phyloP scores from a whole-genome alignment of 345 rosid genomes.

The Pistacia vera region DNA sequence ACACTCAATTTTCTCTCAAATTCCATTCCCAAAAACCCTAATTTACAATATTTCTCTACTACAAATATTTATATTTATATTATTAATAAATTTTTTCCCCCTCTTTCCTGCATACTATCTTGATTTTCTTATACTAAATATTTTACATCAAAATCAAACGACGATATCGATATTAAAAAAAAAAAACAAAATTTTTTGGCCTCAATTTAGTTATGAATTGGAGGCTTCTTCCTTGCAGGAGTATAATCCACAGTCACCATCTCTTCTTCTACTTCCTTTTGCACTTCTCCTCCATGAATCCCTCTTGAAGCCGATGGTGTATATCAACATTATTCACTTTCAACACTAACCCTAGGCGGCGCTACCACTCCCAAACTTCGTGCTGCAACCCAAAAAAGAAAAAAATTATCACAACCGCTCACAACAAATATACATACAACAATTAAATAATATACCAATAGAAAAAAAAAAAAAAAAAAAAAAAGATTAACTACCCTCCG shows the following conservation, averaged over 20 bases:
- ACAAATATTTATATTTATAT: too few species aligned
- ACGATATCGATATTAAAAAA: too few species aligned
- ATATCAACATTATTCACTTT: not conserved
- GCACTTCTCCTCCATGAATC: conserved; percentile 5
- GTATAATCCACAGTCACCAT: conserved; percentile 54
- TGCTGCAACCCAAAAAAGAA: conserved; percentile 31
- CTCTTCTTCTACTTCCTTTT: conserved; percentile 27
- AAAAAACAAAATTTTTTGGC: too few species aligned
- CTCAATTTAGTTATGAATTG: conserved; percentile 53
- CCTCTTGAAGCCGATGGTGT: conserved; percentile 7
- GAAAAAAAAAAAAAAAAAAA: not conserved
- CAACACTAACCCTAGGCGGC: conserved; percentile 7
- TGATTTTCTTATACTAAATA: not conserved
- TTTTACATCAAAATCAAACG: not conserved
- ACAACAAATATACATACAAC: not conserved
- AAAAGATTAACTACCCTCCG: conserved; percentile 29
- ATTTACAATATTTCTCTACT: not conserved
- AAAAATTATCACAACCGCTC: not conserved
- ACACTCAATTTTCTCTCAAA: not conserved
- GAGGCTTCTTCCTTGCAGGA: conserved; percentile 62
- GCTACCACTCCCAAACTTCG: conserved; percentile 36
- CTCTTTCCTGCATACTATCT: too few species aligned
- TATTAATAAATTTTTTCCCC: too few species aligned
- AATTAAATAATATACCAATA: not conserved
- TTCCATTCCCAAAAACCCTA: not conserved